Conservation (phyloP, 176 grass and related monocot species). For the Rhipidocladum racemiflorum region DNA sequence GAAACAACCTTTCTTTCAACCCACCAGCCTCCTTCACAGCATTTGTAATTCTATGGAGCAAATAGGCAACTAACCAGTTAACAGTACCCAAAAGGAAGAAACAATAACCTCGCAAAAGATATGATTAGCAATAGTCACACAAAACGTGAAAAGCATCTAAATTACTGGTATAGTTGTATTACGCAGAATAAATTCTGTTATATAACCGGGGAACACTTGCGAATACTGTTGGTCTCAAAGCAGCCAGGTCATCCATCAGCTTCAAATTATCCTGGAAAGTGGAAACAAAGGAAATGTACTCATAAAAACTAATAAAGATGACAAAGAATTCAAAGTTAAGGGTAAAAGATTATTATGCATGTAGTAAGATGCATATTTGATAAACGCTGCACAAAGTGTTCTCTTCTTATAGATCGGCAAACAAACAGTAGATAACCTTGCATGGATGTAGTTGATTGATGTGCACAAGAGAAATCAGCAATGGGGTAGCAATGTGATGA, state of each 20-base stretch:
- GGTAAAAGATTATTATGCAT: neutral
- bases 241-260: conserved; percentile 92
- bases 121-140: neutral
- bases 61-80: conserved; percentile 18
- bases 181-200: conserved; percentile 94
- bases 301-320: conserved; percentile 3
- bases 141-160: conserved; percentile 8
- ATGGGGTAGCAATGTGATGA: neutral
- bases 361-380: neutral
- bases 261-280: conserved; percentile 88
- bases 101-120: neutral
- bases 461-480: neutral
- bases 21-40: conserved; percentile 87
- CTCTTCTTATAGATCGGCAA: neutral
- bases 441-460: neutral
- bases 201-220: conserved; percentile 81
- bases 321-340: neutral
- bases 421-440: neutral
- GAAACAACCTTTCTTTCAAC: conserved; percentile 52
- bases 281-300: neutral
- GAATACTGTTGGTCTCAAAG: conserved; percentile 86
- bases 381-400: neutral
- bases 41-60: conserved; percentile 64
- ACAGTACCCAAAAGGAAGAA: neutral
- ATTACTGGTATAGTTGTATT: conserved; percentile 37